Evolutionary conservation across 2,329 filamentous ascomycete genomes (phyloP).

Genomic region (Aureobasidium sp.): DNA sequence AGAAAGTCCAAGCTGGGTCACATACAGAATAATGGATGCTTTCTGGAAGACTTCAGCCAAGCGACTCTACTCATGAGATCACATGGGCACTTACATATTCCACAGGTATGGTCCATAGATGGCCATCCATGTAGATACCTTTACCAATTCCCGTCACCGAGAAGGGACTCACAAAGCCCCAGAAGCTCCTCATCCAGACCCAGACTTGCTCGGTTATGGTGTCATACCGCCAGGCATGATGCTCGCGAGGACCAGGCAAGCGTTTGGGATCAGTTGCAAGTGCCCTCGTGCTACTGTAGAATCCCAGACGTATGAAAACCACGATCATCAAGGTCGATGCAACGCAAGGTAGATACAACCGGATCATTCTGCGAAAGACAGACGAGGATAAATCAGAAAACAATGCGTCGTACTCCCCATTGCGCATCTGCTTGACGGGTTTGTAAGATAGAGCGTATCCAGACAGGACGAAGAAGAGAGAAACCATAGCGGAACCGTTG

Average conservation of each 20-base stretch:
- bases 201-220: constrained; percentile 19
- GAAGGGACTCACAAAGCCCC: constrained; percentile 14
- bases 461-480: constrained; percentile 56
- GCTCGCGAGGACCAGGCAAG: constrained; percentile 13
- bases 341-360: constrained; percentile 20
- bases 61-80: not conserved
- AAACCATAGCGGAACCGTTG: constrained; percentile 50
- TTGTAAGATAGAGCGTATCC: constrained; percentile 53
- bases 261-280: constrained; percentile 16
- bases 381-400: constrained; percentile 19
- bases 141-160: not conserved
- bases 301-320: not conserved
- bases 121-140: constrained; percentile 34
- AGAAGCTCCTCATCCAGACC: constrained; percentile 34
- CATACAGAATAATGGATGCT: constrained; percentile 50
- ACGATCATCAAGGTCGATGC: constrained; percentile 20
- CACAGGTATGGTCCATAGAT: constrained; percentile 51
- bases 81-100: not conserved
- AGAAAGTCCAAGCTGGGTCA: constrained; percentile 41
- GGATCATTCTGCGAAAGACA: constrained; percentile 19
- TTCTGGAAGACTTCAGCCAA: not conserved
- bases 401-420: constrained; percentile 24
- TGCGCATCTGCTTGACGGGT: constrained; percentile 19
- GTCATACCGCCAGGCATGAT: constrained; percentile 11
- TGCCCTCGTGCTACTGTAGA: constrained; percentile 17